Base-by-base conservation (phyloP, 805 yeast species). In the Candida easanensis region DNA sequence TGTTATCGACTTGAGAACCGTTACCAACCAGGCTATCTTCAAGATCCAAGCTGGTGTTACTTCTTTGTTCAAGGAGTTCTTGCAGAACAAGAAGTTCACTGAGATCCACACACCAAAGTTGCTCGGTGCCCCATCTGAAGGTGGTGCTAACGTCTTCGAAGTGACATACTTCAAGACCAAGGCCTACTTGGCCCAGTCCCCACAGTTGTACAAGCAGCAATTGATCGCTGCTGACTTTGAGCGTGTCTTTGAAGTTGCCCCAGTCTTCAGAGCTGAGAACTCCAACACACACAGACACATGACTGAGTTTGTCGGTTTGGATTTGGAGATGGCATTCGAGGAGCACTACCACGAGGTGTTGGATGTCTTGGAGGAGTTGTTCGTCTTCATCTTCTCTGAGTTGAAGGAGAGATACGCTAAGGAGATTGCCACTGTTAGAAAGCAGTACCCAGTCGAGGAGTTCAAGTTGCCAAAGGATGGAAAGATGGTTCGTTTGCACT, bases 211-310 rank as follows among this genome's bases (percentile, higher is more conserved):
- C 76, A 93, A 93, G 74, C 98, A 93, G 73, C 96, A 91, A 77
- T 80, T 91, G 66, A 93, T 93, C 69, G 96, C 97, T 36, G 95
- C 96, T 47, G 99, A 93, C 72, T 93, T 91, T 59, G 99, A 93
- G 74, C 81, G 80, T 60, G 99, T 93, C 38, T 93, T 80, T 64
- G 99, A 93, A 73, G 77, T 93, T 60, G 98, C 93, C 2, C 98
- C 99, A 28, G 98, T 93, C 34, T 93, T 93, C 79, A 82, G 99
- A 71, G 99, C 99, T 45, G 99, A 93, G 69, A 91, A 93, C 76
- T 91, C 98, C 49, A 90, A 93, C 74, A 91, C 99, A 17, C 98
- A 93, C 69, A 90, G 99, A 73, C 99, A 93, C 70, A 84, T 93
- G 96, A 93, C 99, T 44, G 99, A 93, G 70, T 93, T 93, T 66